A percentile compares a stretch with the other conserved stretches of the same genome.
Evolutionary conservation across 768 basidiomycete species (phyloP).

Genomic region (Exsudoporus frostii): DNA sequence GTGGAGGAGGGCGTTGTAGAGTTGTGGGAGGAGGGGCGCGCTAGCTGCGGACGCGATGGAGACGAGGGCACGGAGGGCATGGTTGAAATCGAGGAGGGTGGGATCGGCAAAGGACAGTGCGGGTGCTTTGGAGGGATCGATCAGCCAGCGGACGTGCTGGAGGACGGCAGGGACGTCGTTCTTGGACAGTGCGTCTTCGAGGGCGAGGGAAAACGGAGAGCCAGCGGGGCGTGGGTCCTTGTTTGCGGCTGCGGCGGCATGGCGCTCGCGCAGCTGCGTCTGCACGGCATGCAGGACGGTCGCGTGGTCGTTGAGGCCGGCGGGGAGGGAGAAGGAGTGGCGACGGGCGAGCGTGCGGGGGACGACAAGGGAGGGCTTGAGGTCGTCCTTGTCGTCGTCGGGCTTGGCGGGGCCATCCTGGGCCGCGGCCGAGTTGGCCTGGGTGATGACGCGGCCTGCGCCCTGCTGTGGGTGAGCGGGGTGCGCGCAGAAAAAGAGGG

Average conservation of each 20-base stretch:
- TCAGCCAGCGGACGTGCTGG: slow-evolving; percentile 26
- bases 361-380: slow-evolving; percentile 30
- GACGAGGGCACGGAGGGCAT: slow-evolving; percentile 48
- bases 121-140: slow-evolving; percentile 34
- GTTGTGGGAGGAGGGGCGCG: slow-evolving; percentile 56
- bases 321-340: slow-evolving; percentile 54
- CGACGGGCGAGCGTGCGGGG: slow-evolving; percentile 51
- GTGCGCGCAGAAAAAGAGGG: not conserved
- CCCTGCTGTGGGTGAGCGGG: slow-evolving; percentile 40
- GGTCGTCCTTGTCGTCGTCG: slow-evolving; percentile 61
- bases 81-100: slow-evolving; percentile 56
- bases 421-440: slow-evolving; percentile 60
- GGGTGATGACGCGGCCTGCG: slow-evolving; percentile 67
- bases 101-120: slow-evolving; percentile 28
- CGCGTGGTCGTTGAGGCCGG: slow-evolving; percentile 36
- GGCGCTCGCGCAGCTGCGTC: slow-evolving; percentile 57
- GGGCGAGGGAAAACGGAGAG: slow-evolving; percentile 19
- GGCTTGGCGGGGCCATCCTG: slow-evolving; percentile 47
- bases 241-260: slow-evolving; percentile 38
- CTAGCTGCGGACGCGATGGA: slow-evolving; percentile 39
- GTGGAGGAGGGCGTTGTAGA: slow-evolving; percentile 71
- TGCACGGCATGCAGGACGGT: slow-evolving; percentile 64
- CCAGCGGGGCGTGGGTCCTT: slow-evolving; percentile 27
- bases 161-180: slow-evolving; percentile 7
- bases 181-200: slow-evolving; percentile 20